These are phyloP conservation scores for Chaetoceros tenuissimus DNA, from an alignment of 108 stramenopile genomes.

Conservation along the genomic window DNA sequence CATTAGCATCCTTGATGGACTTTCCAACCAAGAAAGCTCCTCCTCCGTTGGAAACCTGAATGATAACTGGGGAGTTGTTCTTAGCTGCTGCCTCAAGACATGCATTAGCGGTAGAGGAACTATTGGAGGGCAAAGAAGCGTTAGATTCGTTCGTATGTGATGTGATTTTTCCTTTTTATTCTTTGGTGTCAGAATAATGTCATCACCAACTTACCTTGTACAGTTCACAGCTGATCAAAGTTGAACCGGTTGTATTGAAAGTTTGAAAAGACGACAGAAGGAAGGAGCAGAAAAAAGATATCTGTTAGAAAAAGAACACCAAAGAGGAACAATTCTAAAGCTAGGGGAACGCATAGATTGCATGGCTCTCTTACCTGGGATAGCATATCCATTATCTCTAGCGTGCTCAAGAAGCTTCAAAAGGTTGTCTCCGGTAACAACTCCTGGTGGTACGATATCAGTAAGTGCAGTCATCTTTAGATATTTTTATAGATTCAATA, in stretches of 20 bases:
- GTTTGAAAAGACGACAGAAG: too few relatives aligned
- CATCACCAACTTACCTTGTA: constrained; percentile 63
- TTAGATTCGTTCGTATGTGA: background rate
- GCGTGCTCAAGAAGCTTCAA: constrained; percentile 82
- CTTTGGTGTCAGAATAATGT: background rate
- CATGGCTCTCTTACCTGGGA: too few relatives aligned
- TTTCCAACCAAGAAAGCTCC: constrained; percentile 86
- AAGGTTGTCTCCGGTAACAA: constrained; percentile 88
- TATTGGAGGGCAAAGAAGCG: constrained; percentile 11
- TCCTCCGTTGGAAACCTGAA: constrained; percentile 90
- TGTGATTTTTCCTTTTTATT: background rate
- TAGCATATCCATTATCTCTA: constrained; percentile 81
- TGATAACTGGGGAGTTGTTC: constrained; percentile 84
- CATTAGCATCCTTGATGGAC: constrained; percentile 75
- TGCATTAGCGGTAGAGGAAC: constrained; percentile 89
- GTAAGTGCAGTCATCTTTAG: too few relatives aligned
- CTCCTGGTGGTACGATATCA: too few relatives aligned
- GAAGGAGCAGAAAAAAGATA: too few relatives aligned
- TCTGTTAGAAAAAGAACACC: too few relatives aligned
- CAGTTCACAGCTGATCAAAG: constrained; percentile 98
- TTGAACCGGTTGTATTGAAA: too few relatives aligned
- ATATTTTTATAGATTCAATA: too few relatives aligned
- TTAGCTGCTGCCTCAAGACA: constrained; percentile 85
- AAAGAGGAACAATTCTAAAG: too few relatives aligned
- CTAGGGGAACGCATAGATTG: too few relatives aligned